Evolutionary conservation across 768 basidiomycete genomes (phyloP).

Genomic region (Rhizopogon vesiculosus): DNA sequence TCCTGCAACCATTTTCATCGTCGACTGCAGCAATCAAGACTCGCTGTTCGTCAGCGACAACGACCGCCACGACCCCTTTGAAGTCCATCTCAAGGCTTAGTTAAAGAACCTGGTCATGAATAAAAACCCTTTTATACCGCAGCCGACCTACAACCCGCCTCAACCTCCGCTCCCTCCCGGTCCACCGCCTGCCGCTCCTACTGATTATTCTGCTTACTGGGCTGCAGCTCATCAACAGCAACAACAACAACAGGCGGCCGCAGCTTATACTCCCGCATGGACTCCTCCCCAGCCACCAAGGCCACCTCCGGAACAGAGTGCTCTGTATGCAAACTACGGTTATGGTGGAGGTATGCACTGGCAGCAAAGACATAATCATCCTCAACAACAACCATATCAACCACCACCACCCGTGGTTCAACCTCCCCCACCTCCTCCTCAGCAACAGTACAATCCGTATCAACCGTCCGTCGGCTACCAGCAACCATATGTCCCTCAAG

Average conservation of each 20-base stretch:
- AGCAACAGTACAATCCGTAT: slow-evolving; percentile 71
- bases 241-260: slow-evolving; percentile 48
- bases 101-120: slow-evolving; percentile 47
- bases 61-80: background rate
- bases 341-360: slow-evolving; percentile 65
- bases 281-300: slow-evolving; percentile 56
- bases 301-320: slow-evolving; percentile 74
- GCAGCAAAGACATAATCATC: slow-evolving; percentile 67
- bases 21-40: background rate
- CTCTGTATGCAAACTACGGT: slow-evolving; percentile 88
- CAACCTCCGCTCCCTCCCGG: slow-evolving; percentile 81
- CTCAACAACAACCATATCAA: slow-evolving; percentile 44
- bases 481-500: slow-evolving; percentile 64
- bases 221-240: slow-evolving; percentile 47
- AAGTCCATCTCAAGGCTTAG: slow-evolving; percentile 10
- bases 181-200: slow-evolving; percentile 67
- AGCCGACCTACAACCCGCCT: slow-evolving; percentile 61
- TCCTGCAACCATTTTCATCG: background rate
- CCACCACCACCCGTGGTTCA: slow-evolving; percentile 48
- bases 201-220: slow-evolving; percentile 81
- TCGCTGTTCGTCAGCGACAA: slow-evolving; percentile 7
- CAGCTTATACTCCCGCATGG: slow-evolving; percentile 66
- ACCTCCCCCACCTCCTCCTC: slow-evolving; percentile 48
- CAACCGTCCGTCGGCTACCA: slow-evolving; percentile 64
- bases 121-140: slow-evolving; percentile 79